Percentiles rank a stretch among this genome's conserved stretches.
Conservation (phyloP, 345 rosid species). For the Geranium brycei region DNA sequence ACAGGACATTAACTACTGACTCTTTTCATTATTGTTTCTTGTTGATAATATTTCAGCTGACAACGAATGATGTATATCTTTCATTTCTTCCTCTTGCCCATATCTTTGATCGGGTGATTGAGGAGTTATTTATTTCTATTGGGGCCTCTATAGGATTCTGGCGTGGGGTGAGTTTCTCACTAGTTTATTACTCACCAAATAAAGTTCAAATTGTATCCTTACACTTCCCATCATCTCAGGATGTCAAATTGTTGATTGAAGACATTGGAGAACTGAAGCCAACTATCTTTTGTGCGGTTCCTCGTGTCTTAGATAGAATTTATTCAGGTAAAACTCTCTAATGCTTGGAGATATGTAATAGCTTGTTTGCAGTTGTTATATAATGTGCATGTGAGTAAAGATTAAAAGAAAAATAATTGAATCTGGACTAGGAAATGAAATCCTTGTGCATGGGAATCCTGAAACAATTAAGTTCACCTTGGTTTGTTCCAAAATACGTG, state of each 20-base stretch:
- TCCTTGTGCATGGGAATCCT: no score
- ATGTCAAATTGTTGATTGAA: slow-evolving; percentile 72
- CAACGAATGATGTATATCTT: slow-evolving; percentile 54
- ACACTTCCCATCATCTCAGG: slow-evolving; percentile 35
- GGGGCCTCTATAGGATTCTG: slow-evolving; percentile 92
- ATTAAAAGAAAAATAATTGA: no score
- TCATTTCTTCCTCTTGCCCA: slow-evolving; percentile 98
- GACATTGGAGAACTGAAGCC: slow-evolving; percentile 87
- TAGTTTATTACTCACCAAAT: background rate
- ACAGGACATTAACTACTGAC: background rate
- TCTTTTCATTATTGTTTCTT: background rate
- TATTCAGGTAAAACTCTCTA: slow-evolving; percentile 40
- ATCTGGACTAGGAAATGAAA: background rate
- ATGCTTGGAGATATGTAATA: background rate
- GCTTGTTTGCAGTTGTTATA: background rate
- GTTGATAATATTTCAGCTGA: slow-evolving; percentile 37
- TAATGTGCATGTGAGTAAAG: background rate
- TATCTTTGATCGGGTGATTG: slow-evolving; percentile 85
- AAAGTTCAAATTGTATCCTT: slow-evolving; percentile 4
- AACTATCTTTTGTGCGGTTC: slow-evolving; percentile 88
- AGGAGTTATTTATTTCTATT: slow-evolving; percentile 57
- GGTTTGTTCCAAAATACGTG: no score
- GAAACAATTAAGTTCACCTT: no score
- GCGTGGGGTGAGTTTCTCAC: slow-evolving; percentile 64
- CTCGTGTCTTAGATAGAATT: slow-evolving; percentile 85